A percentile compares a stretch with the other conserved stretches of the same genome.
Conservation (phyloP, 805 yeast species). For the Candida vartiovaarae region DNA sequence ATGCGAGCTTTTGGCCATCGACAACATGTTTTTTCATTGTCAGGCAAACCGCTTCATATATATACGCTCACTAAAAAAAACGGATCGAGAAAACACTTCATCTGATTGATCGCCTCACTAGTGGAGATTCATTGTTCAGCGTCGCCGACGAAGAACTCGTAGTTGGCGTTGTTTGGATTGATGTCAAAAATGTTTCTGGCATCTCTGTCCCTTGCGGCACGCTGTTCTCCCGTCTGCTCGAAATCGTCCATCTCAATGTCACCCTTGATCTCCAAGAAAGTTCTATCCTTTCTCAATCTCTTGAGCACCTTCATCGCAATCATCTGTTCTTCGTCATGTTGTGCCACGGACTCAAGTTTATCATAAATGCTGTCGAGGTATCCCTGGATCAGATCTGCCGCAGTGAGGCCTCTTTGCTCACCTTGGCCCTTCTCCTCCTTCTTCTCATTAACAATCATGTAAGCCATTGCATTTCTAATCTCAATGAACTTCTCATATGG, state of each 20-base stretch:
- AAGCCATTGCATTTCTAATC: constrained; percentile 75
- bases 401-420: constrained; percentile 47
- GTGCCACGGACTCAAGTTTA: constrained; percentile 60
- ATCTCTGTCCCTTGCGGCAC: constrained; percentile 20
- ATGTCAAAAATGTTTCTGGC: constrained; percentile 25
- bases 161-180: constrained; percentile 81
- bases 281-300: constrained; percentile 76
- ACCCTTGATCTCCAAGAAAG: constrained; percentile 61
- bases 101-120: no score
- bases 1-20: no score
- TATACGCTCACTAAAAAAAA: no score
- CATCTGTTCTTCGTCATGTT: constrained; percentile 62
- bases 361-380: constrained; percentile 71
- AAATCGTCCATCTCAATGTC: constrained; percentile 20
- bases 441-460: constrained; percentile 53
- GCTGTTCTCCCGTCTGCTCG: constrained; percentile 19
- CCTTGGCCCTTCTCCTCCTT: constrained; percentile 33
- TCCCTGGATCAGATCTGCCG: constrained; percentile 68
- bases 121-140: constrained; percentile 1
- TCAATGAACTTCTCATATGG: constrained; percentile 82
- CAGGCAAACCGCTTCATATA: no score
- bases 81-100: no score
- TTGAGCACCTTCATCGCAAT: constrained; percentile 75
- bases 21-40: no score
- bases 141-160: constrained; percentile 37